Conservation (phyloP, 108 stramenopile genomes). For the Stephanodiscus triporus region DNA sequence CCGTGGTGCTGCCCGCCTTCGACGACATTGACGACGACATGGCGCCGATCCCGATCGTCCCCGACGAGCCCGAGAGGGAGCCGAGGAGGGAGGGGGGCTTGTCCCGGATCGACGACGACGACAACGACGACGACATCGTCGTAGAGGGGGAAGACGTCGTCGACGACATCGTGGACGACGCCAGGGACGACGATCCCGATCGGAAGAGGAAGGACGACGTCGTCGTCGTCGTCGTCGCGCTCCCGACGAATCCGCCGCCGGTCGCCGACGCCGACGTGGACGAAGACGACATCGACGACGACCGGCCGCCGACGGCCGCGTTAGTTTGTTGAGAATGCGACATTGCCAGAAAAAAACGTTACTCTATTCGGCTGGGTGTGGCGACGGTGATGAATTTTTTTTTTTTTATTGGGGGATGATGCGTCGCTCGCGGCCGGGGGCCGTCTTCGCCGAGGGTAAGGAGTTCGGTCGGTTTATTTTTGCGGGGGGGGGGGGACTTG, state of each 20-base stretch:
- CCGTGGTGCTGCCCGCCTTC: neutral
- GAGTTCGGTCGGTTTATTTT: too few relatives aligned
- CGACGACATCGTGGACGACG: neutral
- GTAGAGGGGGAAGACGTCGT: neutral
- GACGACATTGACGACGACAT: neutral
- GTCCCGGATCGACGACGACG: neutral
- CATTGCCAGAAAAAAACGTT: too few relatives aligned
- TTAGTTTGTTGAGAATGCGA: neutral
- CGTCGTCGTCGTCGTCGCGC: neutral
- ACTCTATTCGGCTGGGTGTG: too few relatives aligned
- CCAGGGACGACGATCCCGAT: neutral
- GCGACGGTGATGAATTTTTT: too few relatives aligned
- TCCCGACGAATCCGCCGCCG: neutral
- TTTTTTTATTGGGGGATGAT: too few relatives aligned
- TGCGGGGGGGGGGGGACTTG: neutral
- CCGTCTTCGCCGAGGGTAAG: too few relatives aligned
- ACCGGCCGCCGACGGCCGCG: too few relatives aligned
- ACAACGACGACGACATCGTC: neutral
- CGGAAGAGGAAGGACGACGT: neutral
- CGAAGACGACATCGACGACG: neutral
- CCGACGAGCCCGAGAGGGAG: neutral
- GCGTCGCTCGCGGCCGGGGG: too few relatives aligned
- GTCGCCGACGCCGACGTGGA: neutral
- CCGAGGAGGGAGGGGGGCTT: constrained; percentile 12
- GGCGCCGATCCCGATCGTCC: constrained; percentile 2